Evolutionary conservation across 2,329 filamentous ascomycete species (phyloP).

Genomic region (Emydomyces testavorans): DNA sequence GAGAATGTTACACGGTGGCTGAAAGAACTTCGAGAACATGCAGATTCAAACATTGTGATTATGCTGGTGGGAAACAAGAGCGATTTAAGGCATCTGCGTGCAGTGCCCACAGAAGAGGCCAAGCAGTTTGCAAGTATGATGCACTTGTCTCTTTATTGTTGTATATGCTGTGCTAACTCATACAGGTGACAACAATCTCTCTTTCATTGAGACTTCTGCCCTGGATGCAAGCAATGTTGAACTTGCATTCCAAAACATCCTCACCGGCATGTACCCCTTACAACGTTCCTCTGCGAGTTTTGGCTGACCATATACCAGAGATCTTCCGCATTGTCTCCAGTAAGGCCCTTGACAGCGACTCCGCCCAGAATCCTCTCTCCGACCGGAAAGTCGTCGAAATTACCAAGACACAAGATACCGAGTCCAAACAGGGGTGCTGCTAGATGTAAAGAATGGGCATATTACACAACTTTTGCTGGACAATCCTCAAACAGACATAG

Average conservation of each 20-base stretch:
- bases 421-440: slow-evolving; percentile 50
- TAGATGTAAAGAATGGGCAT: slow-evolving; percentile 19
- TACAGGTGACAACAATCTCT: slow-evolving; percentile 88
- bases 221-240: slow-evolving; percentile 98
- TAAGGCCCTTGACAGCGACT: slow-evolving; percentile 88
- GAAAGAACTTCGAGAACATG: slow-evolving; percentile 96
- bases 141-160: neutral
- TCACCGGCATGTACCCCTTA: slow-evolving; percentile 61
- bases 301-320: slow-evolving; percentile 45
- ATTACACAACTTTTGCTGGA: slow-evolving; percentile 11
- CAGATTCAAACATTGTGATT: slow-evolving; percentile 97
- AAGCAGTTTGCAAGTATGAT: slow-evolving; percentile 90
- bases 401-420: slow-evolving; percentile 70
- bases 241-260: slow-evolving; percentile 97
- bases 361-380: slow-evolving; percentile 64
- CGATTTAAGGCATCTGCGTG: slow-evolving; percentile 96
- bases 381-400: slow-evolving; percentile 70
- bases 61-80: slow-evolving; percentile 99
- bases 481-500: slow-evolving; percentile 10
- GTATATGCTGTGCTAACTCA: slow-evolving; percentile 19
- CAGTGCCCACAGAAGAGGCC: slow-evolving; percentile 93
- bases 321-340: slow-evolving; percentile 99
- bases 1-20: slow-evolving; percentile 98
- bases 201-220: slow-evolving; percentile 98
- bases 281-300: slow-evolving; percentile 12